Percentiles rank a stretch among this genome's conserved stretches.
phyloP scores from a whole-genome alignment of 2,329 filamentous ascomycete species.

The Cercospora citrullina region DNA sequence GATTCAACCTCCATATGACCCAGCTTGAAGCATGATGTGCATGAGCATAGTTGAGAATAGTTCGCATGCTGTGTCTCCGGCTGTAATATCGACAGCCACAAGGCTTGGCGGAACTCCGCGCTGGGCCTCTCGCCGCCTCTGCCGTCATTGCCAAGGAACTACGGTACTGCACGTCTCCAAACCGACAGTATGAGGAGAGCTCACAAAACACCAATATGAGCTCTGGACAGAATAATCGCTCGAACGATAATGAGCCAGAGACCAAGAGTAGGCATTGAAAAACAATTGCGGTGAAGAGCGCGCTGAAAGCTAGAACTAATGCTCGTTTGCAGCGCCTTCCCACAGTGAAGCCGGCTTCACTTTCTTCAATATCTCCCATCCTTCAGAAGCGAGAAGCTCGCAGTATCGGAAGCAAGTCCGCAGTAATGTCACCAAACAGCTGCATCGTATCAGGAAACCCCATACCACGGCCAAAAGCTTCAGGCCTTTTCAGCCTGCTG shows the following conservation, averaged over 20 bases:
- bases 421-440: slow-evolving; percentile 9
- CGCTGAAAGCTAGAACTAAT: too few relatives aligned
- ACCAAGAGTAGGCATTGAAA: too few relatives aligned
- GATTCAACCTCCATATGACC: too few relatives aligned
- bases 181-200: background rate
- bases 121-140: background rate
- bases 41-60: too few relatives aligned
- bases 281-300: too few relatives aligned
- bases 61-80: too few relatives aligned
- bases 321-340: background rate
- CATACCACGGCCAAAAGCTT: background rate
- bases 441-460: background rate
- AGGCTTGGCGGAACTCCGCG: background rate
- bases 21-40: too few relatives aligned
- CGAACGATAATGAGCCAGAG: too few relatives aligned
- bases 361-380: slow-evolving; percentile 3
- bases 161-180: background rate
- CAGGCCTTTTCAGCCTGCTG: background rate
- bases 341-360: background rate
- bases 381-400: background rate
- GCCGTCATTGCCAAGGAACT: background rate
- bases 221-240: too few relatives aligned
- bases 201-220: too few relatives aligned
- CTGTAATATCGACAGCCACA: background rate
- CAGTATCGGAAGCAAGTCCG: slow-evolving; percentile 1